These are phyloP conservation scores for Deakozyma indianensis DNA, from an alignment of 805 yeast genomes.

Conservation along the genomic window DNA sequence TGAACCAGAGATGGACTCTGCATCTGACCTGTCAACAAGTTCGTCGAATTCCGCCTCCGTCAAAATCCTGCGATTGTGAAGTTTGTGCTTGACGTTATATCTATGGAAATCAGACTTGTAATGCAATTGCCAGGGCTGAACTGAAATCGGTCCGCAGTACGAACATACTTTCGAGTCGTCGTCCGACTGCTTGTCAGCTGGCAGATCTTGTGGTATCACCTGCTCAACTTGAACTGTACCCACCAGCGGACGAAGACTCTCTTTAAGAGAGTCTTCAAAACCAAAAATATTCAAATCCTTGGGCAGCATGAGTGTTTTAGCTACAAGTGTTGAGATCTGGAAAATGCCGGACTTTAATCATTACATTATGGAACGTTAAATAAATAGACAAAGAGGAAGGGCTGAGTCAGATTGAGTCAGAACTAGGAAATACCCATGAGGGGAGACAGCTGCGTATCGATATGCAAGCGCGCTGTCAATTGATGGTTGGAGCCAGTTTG, in stretches of 20 bases:
- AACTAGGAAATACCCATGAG: background rate
- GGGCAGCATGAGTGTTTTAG: background rate
- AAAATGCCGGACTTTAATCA: background rate
- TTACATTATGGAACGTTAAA: background rate
- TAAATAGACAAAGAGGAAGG: background rate
- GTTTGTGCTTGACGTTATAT: background rate
- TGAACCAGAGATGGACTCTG: conserved; percentile 5
- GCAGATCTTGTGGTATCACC: background rate
- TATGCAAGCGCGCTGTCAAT: background rate
- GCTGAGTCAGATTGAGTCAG: background rate
- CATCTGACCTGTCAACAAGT: background rate
- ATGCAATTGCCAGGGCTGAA: background rate
- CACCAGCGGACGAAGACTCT: background rate
- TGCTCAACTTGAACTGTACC: background rate
- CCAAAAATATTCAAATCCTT: conserved; percentile 1
- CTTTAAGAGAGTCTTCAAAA: background rate
- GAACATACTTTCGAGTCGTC: background rate
- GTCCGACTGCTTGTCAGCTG: too few species aligned
- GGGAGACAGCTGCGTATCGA: background rate
- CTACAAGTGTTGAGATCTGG: background rate
- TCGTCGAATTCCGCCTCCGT: background rate
- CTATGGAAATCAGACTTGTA: background rate
- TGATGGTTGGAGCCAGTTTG: background rate
- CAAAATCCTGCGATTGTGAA: background rate
- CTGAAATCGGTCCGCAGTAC: background rate